Conservation (phyloP, 805 yeast genomes). For the Zygosaccharomyces bisporus region DNA sequence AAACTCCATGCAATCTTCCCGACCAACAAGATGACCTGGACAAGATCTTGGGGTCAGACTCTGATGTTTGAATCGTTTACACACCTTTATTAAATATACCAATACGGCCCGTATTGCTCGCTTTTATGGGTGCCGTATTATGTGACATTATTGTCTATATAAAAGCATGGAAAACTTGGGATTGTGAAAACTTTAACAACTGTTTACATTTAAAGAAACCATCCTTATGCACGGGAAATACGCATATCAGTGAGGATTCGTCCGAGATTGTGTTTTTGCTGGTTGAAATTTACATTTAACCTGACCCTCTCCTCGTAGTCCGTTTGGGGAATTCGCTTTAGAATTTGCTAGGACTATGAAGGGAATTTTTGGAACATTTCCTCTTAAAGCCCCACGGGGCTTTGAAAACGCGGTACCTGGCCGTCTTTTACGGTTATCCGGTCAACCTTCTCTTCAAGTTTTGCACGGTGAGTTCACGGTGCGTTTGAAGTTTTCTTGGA, state of each 20-base stretch:
- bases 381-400: neutral
- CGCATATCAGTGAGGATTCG: slow-evolving; percentile 99
- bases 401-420: neutral
- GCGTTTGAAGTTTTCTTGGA: neutral
- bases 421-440: neutral
- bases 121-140: too few relatives aligned
- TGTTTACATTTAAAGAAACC: slow-evolving; percentile 33
- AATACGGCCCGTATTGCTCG: too few relatives aligned
- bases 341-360: slow-evolving; percentile 37
- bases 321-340: slow-evolving; percentile 44
- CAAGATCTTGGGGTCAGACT: slow-evolving; percentile 26
- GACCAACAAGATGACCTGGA: slow-evolving; percentile 14
- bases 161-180: neutral
- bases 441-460: neutral
- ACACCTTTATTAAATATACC: too few relatives aligned
- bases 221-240: slow-evolving; percentile 99
- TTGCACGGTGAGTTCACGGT: slow-evolving; percentile 5
- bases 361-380: slow-evolving; percentile 74
- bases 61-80: slow-evolving; percentile 21
- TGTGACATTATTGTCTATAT: neutral
- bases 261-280: slow-evolving; percentile 99
- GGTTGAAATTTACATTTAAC: slow-evolving; percentile 96
- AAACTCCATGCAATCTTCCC: neutral
- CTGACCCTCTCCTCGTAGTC: slow-evolving; percentile 72
- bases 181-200: neutral